Evolutionary conservation across 441 rosid genomes (phyloP), one percentile per base, ranked within the genome.

Genomic region (Capsella rubella): DNA sequence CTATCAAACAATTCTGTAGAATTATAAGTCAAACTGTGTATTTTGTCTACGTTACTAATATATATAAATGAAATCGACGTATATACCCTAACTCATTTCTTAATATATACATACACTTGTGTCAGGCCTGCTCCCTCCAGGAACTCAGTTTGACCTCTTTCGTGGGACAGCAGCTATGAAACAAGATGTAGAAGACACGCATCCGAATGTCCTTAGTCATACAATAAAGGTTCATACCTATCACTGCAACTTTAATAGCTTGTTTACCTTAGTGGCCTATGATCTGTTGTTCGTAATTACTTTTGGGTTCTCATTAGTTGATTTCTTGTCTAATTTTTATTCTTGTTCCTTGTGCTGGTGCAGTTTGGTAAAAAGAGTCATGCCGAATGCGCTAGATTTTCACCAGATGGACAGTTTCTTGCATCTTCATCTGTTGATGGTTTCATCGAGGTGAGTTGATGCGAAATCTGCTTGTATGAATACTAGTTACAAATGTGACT

Each of bases 151-250:
- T 84, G 99, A 96, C 83, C 83, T 96, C 69, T 96, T 92, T 80
- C 87, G 98, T 76, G 99, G 97, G 78, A 92, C 98, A 46, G 95
- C 99, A 82, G 98, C 97, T 52, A 96, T 94, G 97, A 96, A 90
- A 82, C 97, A 96, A 80, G 99, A 96, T 80, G 91, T 93, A 32
- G 99, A 96, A 58, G 99, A 94, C 74, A 90, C 90, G 84, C 88
- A 90, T 73, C 95, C 99, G 53, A 90, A 94, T 29, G 79, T 84
- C 64, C 90, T 89, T 78, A 73, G 86, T 49, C 99, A 92, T 83
- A 90, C 95, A 64, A 92, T 94, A 51, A 96, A 89, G 91, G 99
- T 92, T 61, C 74, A 72, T 31, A 93, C 85, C 61, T 67, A 72
- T 42, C 53, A 52, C 71, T 13, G 4, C 49, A 64, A 49, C 31